Base-by-base conservation (phyloP, 176 grass and related monocot genomes). In the Saccharum spontaneum region DNA sequence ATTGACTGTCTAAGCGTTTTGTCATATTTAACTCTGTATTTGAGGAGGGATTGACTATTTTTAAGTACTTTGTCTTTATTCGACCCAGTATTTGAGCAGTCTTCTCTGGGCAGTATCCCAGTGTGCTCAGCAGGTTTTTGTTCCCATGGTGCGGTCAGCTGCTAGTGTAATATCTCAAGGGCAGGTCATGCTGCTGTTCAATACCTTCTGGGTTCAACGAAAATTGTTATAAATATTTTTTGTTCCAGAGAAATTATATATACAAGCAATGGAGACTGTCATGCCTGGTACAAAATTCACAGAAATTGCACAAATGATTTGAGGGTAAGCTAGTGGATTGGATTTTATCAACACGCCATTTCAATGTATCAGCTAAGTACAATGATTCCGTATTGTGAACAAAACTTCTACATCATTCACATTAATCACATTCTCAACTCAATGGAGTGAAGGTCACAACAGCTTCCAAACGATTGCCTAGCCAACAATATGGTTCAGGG, bases 11-110 rank as follows among this genome's bases (percentile, higher is more conserved):
- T 5, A 74, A 80, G 76, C 69, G 43, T 57, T 81, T 64, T 86
- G 72, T 78, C 88, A 65, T 79, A 75, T 28, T 80, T 87, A 84
- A 74, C 70, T 31, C 8, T 64, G 65, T 65, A 71, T 65, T 65
- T 64, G 48, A 84, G 76, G 41, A 76, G 70, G 39, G 17, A 28
- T 75, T 20, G 37, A 13, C 0, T 69, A 50, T 75, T 37, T 30
- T 30, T 24, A 62, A 62, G 59, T 62, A 60, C 1, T 60, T n/a
- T 59, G 23, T 0, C 23, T 20, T 59, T 59, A 59, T 59, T 59
- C 8, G 1, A 60, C 9, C 57, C 1, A 48, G 31, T 74, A 48
- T 75, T 70, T 45, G 14, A n/a, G 18, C 57, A 60, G 8, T 60
- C 57, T 30, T 63, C 50, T 60, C 20, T 76, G n/a, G 18, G 49